Evolutionary conservation across 2,329 filamentous ascomycete species (phyloP).

Genomic region (Talaromyces sp.): DNA sequence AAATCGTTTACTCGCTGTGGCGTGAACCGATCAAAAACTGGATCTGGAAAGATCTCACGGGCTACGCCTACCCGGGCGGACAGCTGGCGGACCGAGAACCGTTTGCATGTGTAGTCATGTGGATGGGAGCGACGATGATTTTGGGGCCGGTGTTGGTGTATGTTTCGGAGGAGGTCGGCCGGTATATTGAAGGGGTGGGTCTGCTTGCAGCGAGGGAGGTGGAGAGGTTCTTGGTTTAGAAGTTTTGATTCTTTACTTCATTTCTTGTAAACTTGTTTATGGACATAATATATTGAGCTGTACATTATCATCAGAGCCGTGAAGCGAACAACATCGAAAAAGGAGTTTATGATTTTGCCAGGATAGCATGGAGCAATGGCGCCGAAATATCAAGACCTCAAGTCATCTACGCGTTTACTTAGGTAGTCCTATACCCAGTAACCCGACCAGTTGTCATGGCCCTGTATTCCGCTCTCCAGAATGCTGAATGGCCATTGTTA

Average conservation of each 20-base stretch:
- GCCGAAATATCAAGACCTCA: too few relatives aligned
- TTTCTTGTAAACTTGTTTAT: background rate
- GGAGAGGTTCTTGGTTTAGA: slow-evolving; percentile 7
- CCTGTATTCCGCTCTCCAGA: too few relatives aligned
- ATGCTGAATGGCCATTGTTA: too few relatives aligned
- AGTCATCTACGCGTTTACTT: too few relatives aligned
- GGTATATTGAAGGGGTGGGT: background rate
- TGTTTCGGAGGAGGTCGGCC: slow-evolving; percentile 2
- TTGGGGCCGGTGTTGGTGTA: slow-evolving; percentile 6
- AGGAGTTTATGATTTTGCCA: background rate
- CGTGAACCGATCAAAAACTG: slow-evolving; percentile 8
- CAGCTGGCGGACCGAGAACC: slow-evolving; percentile 1
- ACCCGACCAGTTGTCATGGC: too few relatives aligned
- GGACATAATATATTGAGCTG: background rate
- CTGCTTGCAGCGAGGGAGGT: background rate
- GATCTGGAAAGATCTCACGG: slow-evolving; percentile 2
- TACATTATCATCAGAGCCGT: background rate
- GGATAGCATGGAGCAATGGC: too few relatives aligned
- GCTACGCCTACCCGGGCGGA: slow-evolving; percentile 11
- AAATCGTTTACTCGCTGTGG: slow-evolving; percentile 10
- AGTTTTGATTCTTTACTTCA: background rate
- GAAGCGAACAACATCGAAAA: background rate
- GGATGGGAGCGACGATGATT: slow-evolving; percentile 9
- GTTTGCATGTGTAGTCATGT: slow-evolving; percentile 8
- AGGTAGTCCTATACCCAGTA: too few relatives aligned